Percentiles rank a stretch among this genome's conserved stretches.
Evolutionary conservation across 2,329 filamentous ascomycete species (phyloP).

Genomic region (Ophiocordyceps unilateralis): DNA sequence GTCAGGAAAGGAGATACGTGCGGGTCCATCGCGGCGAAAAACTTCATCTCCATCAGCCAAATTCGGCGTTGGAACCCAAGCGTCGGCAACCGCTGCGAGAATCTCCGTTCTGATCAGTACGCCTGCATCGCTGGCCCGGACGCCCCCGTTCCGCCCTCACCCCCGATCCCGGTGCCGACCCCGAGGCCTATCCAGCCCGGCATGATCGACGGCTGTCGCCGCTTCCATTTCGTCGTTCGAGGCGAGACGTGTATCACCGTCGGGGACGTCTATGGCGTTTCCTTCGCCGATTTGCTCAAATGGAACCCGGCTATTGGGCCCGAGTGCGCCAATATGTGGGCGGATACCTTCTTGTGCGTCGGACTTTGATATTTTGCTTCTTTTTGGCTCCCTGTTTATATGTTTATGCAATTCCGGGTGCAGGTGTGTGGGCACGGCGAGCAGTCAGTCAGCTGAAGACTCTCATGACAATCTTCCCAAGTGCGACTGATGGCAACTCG

Average conservation of each 20-base stretch:
- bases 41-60: constrained; percentile 7
- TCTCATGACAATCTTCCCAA: too few species aligned
- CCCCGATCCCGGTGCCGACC: not conserved
- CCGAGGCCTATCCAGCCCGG: constrained; percentile 3
- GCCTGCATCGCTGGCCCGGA: constrained; percentile 3
- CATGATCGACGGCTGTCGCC: constrained; percentile 3
- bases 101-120: constrained; percentile 5
- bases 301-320: constrained; percentile 15
- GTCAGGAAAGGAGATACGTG: constrained; percentile 7
- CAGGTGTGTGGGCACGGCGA: too few species aligned
- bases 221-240: constrained; percentile 4
- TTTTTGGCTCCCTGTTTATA: too few species aligned
- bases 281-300: constrained; percentile 6
- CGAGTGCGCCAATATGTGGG: constrained; percentile 9
- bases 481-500: too few species aligned
- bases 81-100: constrained; percentile 8
- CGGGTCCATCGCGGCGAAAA: constrained; percentile 4
- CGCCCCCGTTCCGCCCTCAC: not conserved
- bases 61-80: constrained; percentile 14
- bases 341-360: constrained; percentile 3
- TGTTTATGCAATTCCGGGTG: too few species aligned
- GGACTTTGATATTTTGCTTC: not conserved
- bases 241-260: constrained; percentile 7
- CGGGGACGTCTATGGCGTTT: constrained; percentile 6
- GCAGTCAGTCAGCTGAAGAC: too few species aligned